Evolutionary conservation across 768 basidiomycete species (phyloP), one percentile per base, ranked within the genome.

Genomic region (Termitomyces sp.): DNA sequence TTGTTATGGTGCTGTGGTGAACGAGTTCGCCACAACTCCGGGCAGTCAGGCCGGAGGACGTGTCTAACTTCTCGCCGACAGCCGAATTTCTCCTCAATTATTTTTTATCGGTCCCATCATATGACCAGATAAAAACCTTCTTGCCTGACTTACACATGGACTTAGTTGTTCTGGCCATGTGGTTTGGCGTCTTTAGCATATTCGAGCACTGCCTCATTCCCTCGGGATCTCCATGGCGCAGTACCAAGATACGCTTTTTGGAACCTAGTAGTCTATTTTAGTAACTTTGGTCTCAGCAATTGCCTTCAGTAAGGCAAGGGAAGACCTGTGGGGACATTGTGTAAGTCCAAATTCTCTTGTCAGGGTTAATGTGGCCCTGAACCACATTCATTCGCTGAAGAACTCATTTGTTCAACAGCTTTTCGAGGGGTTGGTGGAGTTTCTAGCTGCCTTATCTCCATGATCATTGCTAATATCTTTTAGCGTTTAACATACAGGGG

Each of bases 51-150:
- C 40, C 49, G 53, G 28, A 57, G 49, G 54, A 53, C 24, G 18
- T 40, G 44, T 54, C 48, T n/a, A 45, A 38, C 20, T 51, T 61
- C 56, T 63, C 45, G 55, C 65, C 61, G 57, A 65, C 58, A 51
- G 46, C 58, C 61, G 61, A 55, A 38, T 57, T 42, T 42, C 44
- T 40, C 42, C 54, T 45, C 56, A 24, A 28, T 48, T 32, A 46
- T 57, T 24, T 54, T 49, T 46, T 20, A 57, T 61, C 38, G 40
- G 56, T 55, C 53, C 35, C 36, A 54, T 66, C 66, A 66, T 64
- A 44, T 65, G 63, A 64, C 60, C 59, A 64, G 59, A 60, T 51
- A 52, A 58, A 48, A 48, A 52, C 57, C 61, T 58, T 64, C 57
- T 60, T 51, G 60, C 38, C 18, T 49, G 42, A 33, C 18, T 58